These are phyloP conservation scores for Vicia sativa DNA, from an alignment of 306 rosid genomes.

Conservation along the genomic window DNA sequence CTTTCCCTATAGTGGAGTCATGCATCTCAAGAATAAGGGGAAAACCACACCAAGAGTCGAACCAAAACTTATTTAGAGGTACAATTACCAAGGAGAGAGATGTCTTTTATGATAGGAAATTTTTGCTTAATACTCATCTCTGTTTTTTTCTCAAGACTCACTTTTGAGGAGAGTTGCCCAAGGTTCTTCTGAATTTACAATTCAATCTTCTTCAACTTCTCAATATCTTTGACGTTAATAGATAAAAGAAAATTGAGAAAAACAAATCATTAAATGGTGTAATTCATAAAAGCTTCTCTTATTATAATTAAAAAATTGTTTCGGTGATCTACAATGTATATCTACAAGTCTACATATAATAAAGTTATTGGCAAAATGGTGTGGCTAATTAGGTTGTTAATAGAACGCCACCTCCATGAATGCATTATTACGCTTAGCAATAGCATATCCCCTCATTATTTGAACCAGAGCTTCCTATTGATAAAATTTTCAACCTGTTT, in stretches of 20 bases:
- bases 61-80: too few relatives aligned
- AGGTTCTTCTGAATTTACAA: too few relatives aligned
- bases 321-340: neutral
- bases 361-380: conserved; percentile 36
- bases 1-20: too few relatives aligned
- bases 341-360: conserved; percentile 3
- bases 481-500: conserved; percentile 50
- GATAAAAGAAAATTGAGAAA: neutral
- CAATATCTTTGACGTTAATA: too few relatives aligned
- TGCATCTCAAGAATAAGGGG: too few relatives aligned
- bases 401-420: conserved; percentile 31
- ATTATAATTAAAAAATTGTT: neutral
- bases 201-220: too few relatives aligned
- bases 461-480: conserved; percentile 39
- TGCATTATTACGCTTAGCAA: conserved; percentile 22
- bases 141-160: too few relatives aligned
- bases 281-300: neutral
- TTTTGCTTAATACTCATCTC: too few relatives aligned
- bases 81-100: too few relatives aligned
- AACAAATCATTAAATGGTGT: neutral
- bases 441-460: conserved; percentile 48
- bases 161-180: too few relatives aligned
- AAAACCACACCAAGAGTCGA: too few relatives aligned
- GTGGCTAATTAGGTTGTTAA: conserved; percentile 9
- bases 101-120: too few relatives aligned